phyloP scores from a whole-genome alignment of 371 early-diverging fungal genomes.

The Apophysomyces ossiformis region DNA sequence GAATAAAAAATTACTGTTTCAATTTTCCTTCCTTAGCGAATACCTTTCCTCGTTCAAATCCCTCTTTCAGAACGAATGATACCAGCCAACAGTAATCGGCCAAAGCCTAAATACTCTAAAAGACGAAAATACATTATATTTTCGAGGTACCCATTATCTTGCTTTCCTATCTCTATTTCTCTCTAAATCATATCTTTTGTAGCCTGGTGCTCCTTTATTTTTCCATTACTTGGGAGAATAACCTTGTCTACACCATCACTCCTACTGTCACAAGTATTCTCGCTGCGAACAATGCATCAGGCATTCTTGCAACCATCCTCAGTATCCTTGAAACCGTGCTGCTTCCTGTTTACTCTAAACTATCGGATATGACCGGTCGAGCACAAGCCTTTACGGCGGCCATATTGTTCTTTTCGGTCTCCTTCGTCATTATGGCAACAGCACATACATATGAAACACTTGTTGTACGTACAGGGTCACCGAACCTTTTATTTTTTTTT shows the following conservation, averaged over 20 bases:
- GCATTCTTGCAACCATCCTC: slow-evolving; percentile 20
- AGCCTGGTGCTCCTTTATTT: background rate
- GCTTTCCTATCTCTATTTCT: background rate
- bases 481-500: too few relatives aligned
- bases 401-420: slow-evolving; percentile 20
- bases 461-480: slow-evolving; percentile 19
- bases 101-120: background rate
- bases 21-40: background rate
- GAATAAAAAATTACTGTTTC: background rate
- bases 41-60: background rate
- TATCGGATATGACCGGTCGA: slow-evolving; percentile 35
- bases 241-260: slow-evolving; percentile 13
- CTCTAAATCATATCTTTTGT: background rate
- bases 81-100: slow-evolving; percentile 3
- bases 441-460: slow-evolving; percentile 26
- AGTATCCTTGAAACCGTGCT: slow-evolving; percentile 28
- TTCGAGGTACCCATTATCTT: background rate
- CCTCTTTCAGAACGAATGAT: background rate
- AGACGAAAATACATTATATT: background rate
- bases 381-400: slow-evolving; percentile 23
- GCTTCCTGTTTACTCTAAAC: slow-evolving; percentile 34
- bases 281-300: slow-evolving; percentile 20
- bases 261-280: slow-evolving; percentile 13
- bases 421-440: slow-evolving; percentile 25
- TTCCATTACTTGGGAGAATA: slow-evolving; percentile 22